Evolutionary conservation across 257 asterid genomes (phyloP).

Genomic region (Solanum piurae): DNA sequence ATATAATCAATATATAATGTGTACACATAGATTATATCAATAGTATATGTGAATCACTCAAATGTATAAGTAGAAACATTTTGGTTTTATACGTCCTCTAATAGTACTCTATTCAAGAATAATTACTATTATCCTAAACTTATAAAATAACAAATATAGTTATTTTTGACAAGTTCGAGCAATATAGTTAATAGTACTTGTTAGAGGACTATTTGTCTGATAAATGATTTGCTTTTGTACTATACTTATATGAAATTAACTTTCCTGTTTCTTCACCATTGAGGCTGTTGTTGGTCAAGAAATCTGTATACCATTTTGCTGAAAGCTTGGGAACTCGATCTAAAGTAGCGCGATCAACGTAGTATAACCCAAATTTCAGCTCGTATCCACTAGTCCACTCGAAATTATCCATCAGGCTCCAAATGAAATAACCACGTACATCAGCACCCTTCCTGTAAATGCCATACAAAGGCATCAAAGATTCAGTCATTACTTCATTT

Average conservation of each 20-base stretch:
- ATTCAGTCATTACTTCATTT: background rate
- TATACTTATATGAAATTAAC: background rate
- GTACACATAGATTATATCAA: background rate
- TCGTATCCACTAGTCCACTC: slow-evolving; percentile 54
- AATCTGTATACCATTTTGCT: slow-evolving; percentile 48
- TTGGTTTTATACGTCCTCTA: too few species aligned
- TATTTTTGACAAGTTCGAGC: too few species aligned
- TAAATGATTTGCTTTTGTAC: background rate
- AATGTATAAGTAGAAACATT: background rate
- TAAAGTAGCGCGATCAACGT: slow-evolving; percentile 24
- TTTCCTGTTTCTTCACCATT: background rate
- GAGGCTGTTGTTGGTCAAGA: slow-evolving; percentile 27
- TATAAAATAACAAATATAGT: too few species aligned
- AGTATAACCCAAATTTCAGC: slow-evolving; percentile 42
- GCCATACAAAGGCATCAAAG: background rate
- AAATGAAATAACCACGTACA: slow-evolving; percentile 60
- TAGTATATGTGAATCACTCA: background rate
- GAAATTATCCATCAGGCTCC: slow-evolving; percentile 70
- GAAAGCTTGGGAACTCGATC: slow-evolving; percentile 51
- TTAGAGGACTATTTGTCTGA: background rate
- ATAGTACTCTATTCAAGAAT: too few species aligned
- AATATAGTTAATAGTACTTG: too few species aligned
- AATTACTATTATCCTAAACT: too few species aligned
- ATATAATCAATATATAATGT: background rate
- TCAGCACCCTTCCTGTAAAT: slow-evolving; percentile 47